A percentile compares a stretch with the other conserved stretches of the same genome.
Evolutionary conservation across 257 asterid genomes (phyloP).

Genomic region (Phtheirospermum japonicum): DNA sequence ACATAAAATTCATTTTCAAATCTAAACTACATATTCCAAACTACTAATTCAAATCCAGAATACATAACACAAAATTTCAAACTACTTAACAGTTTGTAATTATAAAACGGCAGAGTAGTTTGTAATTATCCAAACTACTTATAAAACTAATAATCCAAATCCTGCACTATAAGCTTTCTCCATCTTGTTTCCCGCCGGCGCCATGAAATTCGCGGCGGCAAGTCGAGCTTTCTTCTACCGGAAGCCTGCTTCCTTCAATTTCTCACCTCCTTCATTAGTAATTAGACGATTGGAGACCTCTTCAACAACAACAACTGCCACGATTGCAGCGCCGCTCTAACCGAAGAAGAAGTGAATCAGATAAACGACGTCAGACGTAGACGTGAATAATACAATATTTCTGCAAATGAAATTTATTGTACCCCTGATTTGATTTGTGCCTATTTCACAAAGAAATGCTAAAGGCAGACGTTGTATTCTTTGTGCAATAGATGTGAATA

Average conservation of each 20-base stretch:
- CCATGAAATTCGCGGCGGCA: conserved; percentile 33
- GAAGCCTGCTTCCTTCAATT: conserved; percentile 1
- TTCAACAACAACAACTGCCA: conserved; percentile 14
- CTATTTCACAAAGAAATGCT: not conserved
- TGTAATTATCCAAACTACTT: no score
- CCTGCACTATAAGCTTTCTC: no score
- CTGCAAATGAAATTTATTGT: not conserved
- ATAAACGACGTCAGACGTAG: conserved; percentile 53
- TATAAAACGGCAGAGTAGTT: no score
- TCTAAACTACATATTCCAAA: no score
- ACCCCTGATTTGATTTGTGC: not conserved
- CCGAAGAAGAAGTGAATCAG: conserved; percentile 41
- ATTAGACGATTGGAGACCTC: conserved; percentile 7
- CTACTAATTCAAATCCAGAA: no score
- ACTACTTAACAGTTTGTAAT: no score
- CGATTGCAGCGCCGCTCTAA: conserved; percentile 30
- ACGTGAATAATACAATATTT: not conserved
- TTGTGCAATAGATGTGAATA: not conserved
- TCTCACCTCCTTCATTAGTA: conserved; percentile 22
- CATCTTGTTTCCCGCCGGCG: not conserved
- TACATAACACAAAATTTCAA: no score
- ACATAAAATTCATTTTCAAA: no score
- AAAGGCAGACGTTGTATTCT: not conserved
- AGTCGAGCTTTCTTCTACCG: conserved; percentile 32
- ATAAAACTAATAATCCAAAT: no score